Base-by-base conservation (phyloP, 495 filamentous ascomycete genomes). In the Penicillium macrosclerotiorum region DNA sequence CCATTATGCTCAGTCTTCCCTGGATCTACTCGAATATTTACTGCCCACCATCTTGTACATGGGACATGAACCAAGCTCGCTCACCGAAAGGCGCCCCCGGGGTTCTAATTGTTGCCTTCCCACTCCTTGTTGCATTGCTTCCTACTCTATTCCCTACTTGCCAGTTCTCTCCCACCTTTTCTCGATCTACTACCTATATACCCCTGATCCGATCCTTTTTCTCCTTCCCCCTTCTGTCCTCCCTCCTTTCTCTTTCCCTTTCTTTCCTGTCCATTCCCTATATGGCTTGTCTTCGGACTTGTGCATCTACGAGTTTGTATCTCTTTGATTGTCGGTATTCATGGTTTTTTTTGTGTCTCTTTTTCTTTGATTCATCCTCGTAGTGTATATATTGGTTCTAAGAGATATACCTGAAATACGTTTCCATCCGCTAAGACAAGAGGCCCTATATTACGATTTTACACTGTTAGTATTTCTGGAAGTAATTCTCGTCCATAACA, bases 141-240 rank as follows among this genome's bases (percentile, higher is more conserved):
- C n/a, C n/a, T n/a, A n/a, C n/a, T n/a, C 18, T 30, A 8, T 26
- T 8, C 19, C 36, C 17, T 11, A 20, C 17, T 35, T 27, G n/a
- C 19, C 24, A n/a, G n/a, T n/a, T 51, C 42, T 45, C 11, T 18
- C 5, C 12, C 20, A 13, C 13, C 17, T 30, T 31, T 24, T 37
- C 31, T 34, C 30, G n/a, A 18, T 34, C 22, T 40, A 46, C n/a
- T 49, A 23, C 55, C 50, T 45, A 50, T 54, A 54, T 62, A 56
- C 54, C 54, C 59, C 50, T 51, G 44, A 52, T 52, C 47, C 55
- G 39, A 54, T 57, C 62, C 48, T 45, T 55, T 54, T 55, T 41
- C 24, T 33, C 41, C 40, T 43, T 25, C 9, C 11, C 13, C 40
- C 29, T 11, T 12, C 8, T 35, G 17, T 24, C 12, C 24, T 20